These are phyloP conservation scores for Evernia prunastri DNA, from an alignment of 495 filamentous ascomycete species.

Conservation along the genomic window DNA sequence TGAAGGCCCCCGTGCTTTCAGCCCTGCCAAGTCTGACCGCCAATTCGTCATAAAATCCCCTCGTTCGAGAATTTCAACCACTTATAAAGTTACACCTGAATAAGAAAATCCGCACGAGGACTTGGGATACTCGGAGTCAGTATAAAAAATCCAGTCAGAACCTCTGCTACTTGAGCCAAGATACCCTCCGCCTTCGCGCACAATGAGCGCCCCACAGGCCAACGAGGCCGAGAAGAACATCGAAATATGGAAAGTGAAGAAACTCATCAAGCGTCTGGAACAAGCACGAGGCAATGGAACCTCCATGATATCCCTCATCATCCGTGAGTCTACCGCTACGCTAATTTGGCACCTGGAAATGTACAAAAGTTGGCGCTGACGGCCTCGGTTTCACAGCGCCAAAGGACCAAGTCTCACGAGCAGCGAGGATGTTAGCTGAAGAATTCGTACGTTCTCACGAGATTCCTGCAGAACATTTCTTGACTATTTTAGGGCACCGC, in stretches of 20 bases:
- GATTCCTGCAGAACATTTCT: slow-evolving; percentile 19
- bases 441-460: slow-evolving; percentile 68
- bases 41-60: neutral
- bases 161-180: neutral
- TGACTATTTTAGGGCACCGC: slow-evolving; percentile 70
- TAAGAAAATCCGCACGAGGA: neutral
- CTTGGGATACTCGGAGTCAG: neutral
- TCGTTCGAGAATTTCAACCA: too few relatives aligned
- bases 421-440: slow-evolving; percentile 99
- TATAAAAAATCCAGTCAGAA: neutral
- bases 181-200: slow-evolving; percentile 39
- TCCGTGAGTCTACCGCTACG: slow-evolving; percentile 54
- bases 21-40: slow-evolving; percentile 4
- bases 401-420: slow-evolving; percentile 94
- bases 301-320: slow-evolving; percentile 98
- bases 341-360: slow-evolving; percentile 13
- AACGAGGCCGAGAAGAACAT: slow-evolving; percentile 98
- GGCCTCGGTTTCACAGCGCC: slow-evolving; percentile 53
- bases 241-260: slow-evolving; percentile 85
- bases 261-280: slow-evolving; percentile 92
- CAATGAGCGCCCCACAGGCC: slow-evolving; percentile 80
- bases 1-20: neutral
- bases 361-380: slow-evolving; percentile 5
- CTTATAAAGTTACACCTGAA: too few relatives aligned
- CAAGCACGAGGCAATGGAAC: slow-evolving; percentile 92